Evolutionary conservation across 441 rosid genomes (phyloP).

Genomic region (Erysimum cheiri): DNA sequence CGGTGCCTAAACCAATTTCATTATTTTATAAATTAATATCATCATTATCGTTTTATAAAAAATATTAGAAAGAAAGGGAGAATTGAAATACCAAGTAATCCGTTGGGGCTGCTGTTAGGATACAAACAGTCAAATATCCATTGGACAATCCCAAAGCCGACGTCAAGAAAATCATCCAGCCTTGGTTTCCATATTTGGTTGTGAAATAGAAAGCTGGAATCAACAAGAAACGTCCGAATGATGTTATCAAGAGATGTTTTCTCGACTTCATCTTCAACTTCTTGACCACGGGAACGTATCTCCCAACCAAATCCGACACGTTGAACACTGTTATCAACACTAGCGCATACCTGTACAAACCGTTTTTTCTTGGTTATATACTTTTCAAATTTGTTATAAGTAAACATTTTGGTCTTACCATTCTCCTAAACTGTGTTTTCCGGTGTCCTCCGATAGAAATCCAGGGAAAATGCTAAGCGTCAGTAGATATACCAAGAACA

Average conservation of each 20-base stretch:
- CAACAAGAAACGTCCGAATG: conserved; percentile 36
- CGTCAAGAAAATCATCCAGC: conserved; percentile 41
- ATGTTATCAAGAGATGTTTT: conserved; percentile 17
- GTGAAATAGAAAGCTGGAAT: conserved; percentile 41
- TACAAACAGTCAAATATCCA: conserved; percentile 39
- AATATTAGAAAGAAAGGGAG: neutral
- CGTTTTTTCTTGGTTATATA: neutral
- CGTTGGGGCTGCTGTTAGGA: conserved; percentile 34
- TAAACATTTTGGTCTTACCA: conserved; percentile 50
- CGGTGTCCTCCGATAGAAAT: conserved; percentile 71
- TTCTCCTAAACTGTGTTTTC: conserved; percentile 59
- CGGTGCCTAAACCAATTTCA: conserved; percentile 54
- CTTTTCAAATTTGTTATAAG: neutral
- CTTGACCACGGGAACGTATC: conserved; percentile 24
- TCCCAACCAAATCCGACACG: conserved; percentile 38
- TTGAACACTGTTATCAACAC: conserved; percentile 42
- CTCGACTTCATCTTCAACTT: conserved; percentile 33
- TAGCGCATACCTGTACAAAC: conserved; percentile 24
- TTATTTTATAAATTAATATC: neutral
- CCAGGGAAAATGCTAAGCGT: conserved; percentile 82
- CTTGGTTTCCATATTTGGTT: conserved; percentile 35
- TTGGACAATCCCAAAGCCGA: conserved; percentile 35
- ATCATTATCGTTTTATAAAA: neutral
- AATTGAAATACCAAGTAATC: conserved; percentile 35
- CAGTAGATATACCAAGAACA: conserved; percentile 61